A percentile compares a stretch with the other conserved stretches of the same genome.
phyloP scores from a whole-genome alignment of 2,329 filamentous ascomycete genomes.

The Drechslerella stenobrocha region DNA sequence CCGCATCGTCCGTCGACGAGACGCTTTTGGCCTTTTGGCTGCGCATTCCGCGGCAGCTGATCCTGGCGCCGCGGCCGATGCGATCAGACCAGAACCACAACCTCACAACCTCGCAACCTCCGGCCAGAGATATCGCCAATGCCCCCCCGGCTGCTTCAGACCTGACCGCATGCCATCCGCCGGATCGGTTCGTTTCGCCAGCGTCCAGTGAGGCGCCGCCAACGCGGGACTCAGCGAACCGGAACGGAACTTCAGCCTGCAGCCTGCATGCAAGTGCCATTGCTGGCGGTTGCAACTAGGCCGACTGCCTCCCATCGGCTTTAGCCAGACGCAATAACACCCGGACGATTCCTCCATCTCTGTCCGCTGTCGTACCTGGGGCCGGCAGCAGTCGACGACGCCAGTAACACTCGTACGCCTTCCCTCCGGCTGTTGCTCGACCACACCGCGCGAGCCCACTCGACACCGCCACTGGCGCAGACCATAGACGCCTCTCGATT shows the following conservation, averaged over 20 bases:
- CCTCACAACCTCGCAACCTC: constrained; percentile 27
- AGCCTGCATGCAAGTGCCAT: constrained; percentile 5
- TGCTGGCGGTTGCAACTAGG: constrained; percentile 1
- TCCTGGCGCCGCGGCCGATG: constrained; percentile 24
- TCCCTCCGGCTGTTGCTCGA: background rate
- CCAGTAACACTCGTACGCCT: background rate
- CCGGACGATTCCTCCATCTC: constrained; percentile 13
- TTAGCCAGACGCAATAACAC: background rate
- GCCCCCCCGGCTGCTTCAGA: background rate
- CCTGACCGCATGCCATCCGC: background rate
- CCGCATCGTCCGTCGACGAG: constrained; percentile 9
- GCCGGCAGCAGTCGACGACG: constrained; percentile 1
- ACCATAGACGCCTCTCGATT: constrained; percentile 13
- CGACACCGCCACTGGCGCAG: constrained; percentile 9
- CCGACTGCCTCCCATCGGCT: constrained; percentile 2
- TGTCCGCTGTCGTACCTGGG: constrained; percentile 1
- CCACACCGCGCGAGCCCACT: background rate
- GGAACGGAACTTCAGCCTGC: background rate
- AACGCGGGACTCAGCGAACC: constrained; percentile 1
- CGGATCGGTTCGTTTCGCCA: background rate
- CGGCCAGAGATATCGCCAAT: too few relatives aligned
- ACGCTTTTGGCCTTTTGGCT: constrained; percentile 11
- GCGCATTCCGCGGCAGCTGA: constrained; percentile 18
- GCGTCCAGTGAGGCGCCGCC: background rate
- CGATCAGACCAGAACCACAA: constrained; percentile 7